phyloP scores from a whole-genome alignment of 352 stramenopile genomes.

The Globisporangium canariense region DNA sequence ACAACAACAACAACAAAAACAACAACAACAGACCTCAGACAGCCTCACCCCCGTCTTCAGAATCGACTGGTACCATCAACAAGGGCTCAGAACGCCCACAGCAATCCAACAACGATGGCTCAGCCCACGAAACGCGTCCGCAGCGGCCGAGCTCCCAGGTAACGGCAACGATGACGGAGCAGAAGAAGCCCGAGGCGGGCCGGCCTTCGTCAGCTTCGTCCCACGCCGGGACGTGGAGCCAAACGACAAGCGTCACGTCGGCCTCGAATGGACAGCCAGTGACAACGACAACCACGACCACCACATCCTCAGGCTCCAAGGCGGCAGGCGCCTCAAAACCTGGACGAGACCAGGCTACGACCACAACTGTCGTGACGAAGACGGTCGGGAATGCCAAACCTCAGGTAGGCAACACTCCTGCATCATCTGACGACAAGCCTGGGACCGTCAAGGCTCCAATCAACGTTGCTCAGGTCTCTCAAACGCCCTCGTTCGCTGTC shows the following conservation, averaged over 20 bases:
- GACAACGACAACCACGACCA: not conserved
- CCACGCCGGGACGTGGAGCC: not conserved
- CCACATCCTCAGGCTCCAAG: not conserved
- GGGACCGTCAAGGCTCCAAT: constrained; percentile 1
- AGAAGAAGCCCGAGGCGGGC: not conserved
- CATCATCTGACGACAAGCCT: not conserved
- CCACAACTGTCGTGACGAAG: no score
- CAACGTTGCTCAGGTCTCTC: not conserved
- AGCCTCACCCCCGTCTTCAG: no score
- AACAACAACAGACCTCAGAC: not conserved
- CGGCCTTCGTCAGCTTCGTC: not conserved
- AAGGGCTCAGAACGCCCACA: not conserved
- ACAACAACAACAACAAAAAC: not conserved
- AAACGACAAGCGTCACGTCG: not conserved
- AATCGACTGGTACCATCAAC: not conserved
- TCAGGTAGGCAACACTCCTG: not conserved
- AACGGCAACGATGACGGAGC: not conserved
- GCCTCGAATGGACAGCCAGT: not conserved
- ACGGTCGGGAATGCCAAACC: not conserved
- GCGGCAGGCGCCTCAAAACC: no score
- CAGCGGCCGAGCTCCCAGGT: not conserved
- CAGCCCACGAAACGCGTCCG: not conserved
- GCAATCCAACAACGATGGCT: not conserved
- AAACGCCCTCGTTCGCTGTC: not conserved
- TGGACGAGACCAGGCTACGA: no score